A percentile compares a stretch with the other conserved stretches of the same genome.
These are phyloP conservation scores for Piromyces sp. DNA, from an alignment of 192 early-diverging fungal genomes.

Conservation along the genomic window DNA sequence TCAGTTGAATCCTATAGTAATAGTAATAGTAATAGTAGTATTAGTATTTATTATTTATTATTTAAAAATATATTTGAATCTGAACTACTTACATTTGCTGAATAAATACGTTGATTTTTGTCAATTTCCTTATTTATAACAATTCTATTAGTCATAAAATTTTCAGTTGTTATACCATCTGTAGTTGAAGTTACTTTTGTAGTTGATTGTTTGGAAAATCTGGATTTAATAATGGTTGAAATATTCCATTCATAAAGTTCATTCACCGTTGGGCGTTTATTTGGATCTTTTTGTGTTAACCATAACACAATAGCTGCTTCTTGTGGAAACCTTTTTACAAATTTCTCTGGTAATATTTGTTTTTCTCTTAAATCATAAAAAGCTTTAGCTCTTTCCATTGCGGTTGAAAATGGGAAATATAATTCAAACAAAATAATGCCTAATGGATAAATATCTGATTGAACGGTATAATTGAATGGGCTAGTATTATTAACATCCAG, in stretches of 20 bases:
- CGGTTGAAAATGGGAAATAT: slow-evolving; percentile 68
- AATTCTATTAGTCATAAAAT: background rate
- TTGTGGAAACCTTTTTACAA: slow-evolving; percentile 48
- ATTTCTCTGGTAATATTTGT: slow-evolving; percentile 49
- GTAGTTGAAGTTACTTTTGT: background rate
- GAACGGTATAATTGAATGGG: slow-evolving; percentile 11
- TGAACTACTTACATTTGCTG: background rate
- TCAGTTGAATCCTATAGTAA: background rate
- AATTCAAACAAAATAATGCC: slow-evolving; percentile 96
- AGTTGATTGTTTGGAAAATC: background rate
- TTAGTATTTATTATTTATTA: no score
- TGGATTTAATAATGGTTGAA: background rate
- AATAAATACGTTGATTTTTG: background rate
- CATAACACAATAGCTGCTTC: slow-evolving; percentile 70
- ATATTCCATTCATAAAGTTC: slow-evolving; percentile 9
- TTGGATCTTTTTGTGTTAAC: slow-evolving; percentile 61
- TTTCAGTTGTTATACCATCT: background rate
- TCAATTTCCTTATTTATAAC: background rate
- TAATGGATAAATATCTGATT: slow-evolving; percentile 78
- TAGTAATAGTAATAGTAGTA: no score
- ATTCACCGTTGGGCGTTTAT: slow-evolving; percentile 41
- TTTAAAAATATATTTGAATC: no score
- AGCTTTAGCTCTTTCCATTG: slow-evolving; percentile 71
- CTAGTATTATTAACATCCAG: background rate
- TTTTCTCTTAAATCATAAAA: slow-evolving; percentile 37